phyloP scores from a whole-genome alignment of 106 monocot species.

The Platanthera guangdongensis region DNA sequence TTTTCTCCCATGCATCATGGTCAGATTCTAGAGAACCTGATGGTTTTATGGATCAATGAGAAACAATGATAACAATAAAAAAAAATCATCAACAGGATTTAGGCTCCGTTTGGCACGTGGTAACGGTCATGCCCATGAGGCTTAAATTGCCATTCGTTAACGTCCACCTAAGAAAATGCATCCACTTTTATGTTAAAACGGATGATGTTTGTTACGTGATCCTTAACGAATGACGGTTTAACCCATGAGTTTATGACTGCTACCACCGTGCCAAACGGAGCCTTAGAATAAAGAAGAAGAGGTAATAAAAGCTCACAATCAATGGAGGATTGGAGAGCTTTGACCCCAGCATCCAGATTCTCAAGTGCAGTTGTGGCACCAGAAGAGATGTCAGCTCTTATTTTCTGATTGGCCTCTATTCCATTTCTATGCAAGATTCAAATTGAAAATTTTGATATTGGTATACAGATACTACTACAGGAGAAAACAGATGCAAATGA shows the following conservation, averaged over 20 bases:
- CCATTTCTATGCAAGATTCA: conserved; percentile 34
- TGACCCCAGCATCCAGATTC: conserved; percentile 43
- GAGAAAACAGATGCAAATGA: neutral
- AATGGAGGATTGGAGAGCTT: conserved; percentile 52
- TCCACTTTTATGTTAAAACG: no score
- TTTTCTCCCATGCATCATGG: conserved; percentile 55
- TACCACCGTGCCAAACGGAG: no score
- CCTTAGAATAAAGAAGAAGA: neutral
- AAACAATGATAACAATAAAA: neutral
- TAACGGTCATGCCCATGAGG: no score
- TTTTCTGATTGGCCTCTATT: conserved; percentile 47
- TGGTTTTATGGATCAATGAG: conserved; percentile 4
- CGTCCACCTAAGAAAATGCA: no score
- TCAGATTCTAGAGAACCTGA: conserved; percentile 72
- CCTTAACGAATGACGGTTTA: no score
- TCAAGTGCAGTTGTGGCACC: conserved; percentile 43
- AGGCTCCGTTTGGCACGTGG: neutral
- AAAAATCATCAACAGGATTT: neutral
- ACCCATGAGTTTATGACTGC: no score
- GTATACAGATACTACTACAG: neutral
- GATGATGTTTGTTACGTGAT: no score
- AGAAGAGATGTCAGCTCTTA: conserved; percentile 51
- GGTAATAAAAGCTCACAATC: conserved; percentile 37
- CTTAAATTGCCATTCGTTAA: no score
- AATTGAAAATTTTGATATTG: neutral